phyloP scores from a whole-genome alignment of 805 yeast genomes.

The Kazachstania taianensis region DNA sequence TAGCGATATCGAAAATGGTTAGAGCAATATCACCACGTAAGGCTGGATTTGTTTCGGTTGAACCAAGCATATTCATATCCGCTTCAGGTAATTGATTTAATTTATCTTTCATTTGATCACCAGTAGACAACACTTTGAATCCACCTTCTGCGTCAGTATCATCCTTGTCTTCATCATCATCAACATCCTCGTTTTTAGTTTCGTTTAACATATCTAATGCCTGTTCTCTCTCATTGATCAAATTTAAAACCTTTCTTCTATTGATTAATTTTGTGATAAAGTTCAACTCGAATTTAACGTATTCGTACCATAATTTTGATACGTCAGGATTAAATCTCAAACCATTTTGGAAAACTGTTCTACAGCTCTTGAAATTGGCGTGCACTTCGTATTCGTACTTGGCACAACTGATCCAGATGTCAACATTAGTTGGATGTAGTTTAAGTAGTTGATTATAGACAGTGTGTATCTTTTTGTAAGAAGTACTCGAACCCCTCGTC shows the following conservation, averaged over 20 bases:
- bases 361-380: slow-evolving; percentile 79
- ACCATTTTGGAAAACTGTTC: slow-evolving; percentile 76
- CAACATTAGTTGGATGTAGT: slow-evolving; percentile 82
- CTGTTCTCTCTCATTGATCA: slow-evolving; percentile 67
- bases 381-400: slow-evolving; percentile 85
- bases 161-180: slow-evolving; percentile 26
- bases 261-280: slow-evolving; percentile 76
- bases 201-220: slow-evolving; percentile 35
- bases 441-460: slow-evolving; percentile 70
- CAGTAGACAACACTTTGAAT: slow-evolving; percentile 39
- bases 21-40: slow-evolving; percentile 63
- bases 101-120: slow-evolving; percentile 49
- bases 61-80: slow-evolving; percentile 75
- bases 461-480: slow-evolving; percentile 62
- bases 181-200: slow-evolving; percentile 24
- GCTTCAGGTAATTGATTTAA: slow-evolving; percentile 76
- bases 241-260: slow-evolving; percentile 72
- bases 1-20: slow-evolving; percentile 58
- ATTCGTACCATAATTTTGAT: slow-evolving; percentile 67
- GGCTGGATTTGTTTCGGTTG: slow-evolving; percentile 75
- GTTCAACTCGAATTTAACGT: slow-evolving; percentile 78
- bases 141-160: slow-evolving; percentile 32
- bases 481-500: slow-evolving; percentile 39
- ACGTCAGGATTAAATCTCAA: slow-evolving; percentile 74
- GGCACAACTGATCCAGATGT: slow-evolving; percentile 92